Base-by-base conservation (phyloP, 768 basidiomycete species). In the Leccinum obscurum region DNA sequence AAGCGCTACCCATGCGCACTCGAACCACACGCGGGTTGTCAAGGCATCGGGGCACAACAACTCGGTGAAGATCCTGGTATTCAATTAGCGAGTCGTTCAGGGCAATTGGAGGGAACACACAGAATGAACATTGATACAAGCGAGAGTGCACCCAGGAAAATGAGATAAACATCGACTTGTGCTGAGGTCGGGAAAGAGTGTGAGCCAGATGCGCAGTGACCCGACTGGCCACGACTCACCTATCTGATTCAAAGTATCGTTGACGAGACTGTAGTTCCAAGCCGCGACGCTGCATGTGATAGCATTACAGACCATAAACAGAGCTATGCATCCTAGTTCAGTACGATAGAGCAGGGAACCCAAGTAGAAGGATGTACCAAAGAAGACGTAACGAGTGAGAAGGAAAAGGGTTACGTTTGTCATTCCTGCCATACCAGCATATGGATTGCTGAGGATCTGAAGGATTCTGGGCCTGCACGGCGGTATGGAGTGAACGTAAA, bases 1-100 rank as follows among this genome's bases (percentile, higher is more conserved):
- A 6, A 85, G 17, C 1, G 76, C 75, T 37, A 85, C 74, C 89
- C 88, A 91, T 24, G 72, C 52, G 64, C 81, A 82, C 68, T 92
- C 90, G 63, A 90, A 87, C 86, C 87, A 89, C 15, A 90, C 83
- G n/a, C 79, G 81, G 24, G 81, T 80, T 22, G 84, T 79, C 49
- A 87, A 69, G 7, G 82, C 72, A 69, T 81, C 75, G 61, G 75
- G 78, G 20, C 79, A 78, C 24, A 82, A 66, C 37, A 90, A 70
- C 70, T 90, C 88, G 41, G 84, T 70, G 62, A 87, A 86, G 50
- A 82, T 79, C 68, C 83, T 84, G 52, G 20, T 20, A 57, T n/a
- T 54, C 17, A 26, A 14, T 65, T 39, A 44, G 26, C 64, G 51
- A 58, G 57, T 56, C 32, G 56, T 57, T 6, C n/a, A 17, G 13